Evolutionary conservation across 768 basidiomycete genomes (phyloP).

Genomic region (Mrakia hoshinonis): DNA sequence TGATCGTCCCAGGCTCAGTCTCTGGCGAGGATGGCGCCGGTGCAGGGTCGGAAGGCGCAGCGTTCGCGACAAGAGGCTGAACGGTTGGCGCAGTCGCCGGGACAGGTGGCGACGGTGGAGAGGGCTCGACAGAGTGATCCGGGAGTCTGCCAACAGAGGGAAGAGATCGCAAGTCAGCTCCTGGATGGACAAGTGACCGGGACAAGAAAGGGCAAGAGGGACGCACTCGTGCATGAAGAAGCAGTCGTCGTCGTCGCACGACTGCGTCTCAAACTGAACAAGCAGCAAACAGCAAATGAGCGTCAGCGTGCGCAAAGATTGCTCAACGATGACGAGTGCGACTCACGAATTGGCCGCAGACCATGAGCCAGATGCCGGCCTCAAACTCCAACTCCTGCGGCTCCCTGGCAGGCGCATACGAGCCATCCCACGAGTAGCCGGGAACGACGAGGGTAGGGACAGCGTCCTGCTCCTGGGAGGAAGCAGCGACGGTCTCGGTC

Average conservation of each 20-base stretch:
- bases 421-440: neutral
- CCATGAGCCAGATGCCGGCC: neutral
- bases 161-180: neutral
- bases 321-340: neutral
- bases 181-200: neutral
- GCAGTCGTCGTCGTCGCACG: neutral
- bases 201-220: too few species aligned
- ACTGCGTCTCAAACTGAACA: neutral
- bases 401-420: neutral
- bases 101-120: neutral
- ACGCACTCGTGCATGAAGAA: conserved; percentile 10
- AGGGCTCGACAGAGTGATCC: neutral
- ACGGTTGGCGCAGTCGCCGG: neutral
- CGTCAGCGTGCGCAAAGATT: neutral
- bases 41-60: neutral
- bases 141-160: neutral
- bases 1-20: neutral
- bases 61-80: neutral
- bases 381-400: conserved; percentile 12
- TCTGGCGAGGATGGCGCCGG: neutral
- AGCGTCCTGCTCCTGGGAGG: neutral
- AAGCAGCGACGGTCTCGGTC: neutral
- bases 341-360: conserved; percentile 5
- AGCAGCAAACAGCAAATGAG: neutral
- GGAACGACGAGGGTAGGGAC: neutral